Base-by-base conservation (phyloP, 2,329 filamentous ascomycete species). In the Trichoderma polysporum region DNA sequence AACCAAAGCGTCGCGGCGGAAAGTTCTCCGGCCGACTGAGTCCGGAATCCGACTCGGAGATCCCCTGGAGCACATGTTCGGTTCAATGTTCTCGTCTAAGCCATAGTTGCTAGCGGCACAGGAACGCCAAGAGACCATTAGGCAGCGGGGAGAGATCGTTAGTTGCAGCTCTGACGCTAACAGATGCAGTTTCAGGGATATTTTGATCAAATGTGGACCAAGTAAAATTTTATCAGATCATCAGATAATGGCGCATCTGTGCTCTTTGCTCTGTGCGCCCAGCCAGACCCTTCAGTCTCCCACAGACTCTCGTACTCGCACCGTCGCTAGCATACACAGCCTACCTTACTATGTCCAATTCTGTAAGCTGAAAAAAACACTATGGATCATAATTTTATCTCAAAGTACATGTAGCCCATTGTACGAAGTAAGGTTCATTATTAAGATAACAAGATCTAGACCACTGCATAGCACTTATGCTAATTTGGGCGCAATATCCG, bases 181-280 rank as follows among this genome's bases (percentile, higher is more conserved):
- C 33, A 39, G 25, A 52, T 39, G 45, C 47, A 12, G 3, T 19
- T 53, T 33, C 47, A 63, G 9, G 61, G 52, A 57, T 62, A n/a
- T 50, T 67, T 66, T 41, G 35, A 33, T 49, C 45, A 8, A 27
- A 35, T 22, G 57, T 45, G 56, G 57, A 37, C 49, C 29, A 25
- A 13, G 25, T 35, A n/a, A 53, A 12, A 4, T 47, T 4, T 73
- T 76, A 77, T 77, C 76, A 71, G 76, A 77, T 77, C 69, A 77
- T 77, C 75, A 73, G 76, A 77, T 77, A 76, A 77, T 52, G 66
- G 41, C 58, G 31, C 59, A 65, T 37, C 39, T 37, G 35, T 17
- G 39, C n/a, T 29, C 33, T 47, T n/a, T n/a, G n/a, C n/a, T n/a
- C n/a, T n/a, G n/a, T n/a, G n/a, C n/a, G 8, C 39, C 15, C 39